Evolutionary conservation across 2,329 filamentous ascomycete genomes (phyloP).

Genomic region (Penicillium corylophilum): DNA sequence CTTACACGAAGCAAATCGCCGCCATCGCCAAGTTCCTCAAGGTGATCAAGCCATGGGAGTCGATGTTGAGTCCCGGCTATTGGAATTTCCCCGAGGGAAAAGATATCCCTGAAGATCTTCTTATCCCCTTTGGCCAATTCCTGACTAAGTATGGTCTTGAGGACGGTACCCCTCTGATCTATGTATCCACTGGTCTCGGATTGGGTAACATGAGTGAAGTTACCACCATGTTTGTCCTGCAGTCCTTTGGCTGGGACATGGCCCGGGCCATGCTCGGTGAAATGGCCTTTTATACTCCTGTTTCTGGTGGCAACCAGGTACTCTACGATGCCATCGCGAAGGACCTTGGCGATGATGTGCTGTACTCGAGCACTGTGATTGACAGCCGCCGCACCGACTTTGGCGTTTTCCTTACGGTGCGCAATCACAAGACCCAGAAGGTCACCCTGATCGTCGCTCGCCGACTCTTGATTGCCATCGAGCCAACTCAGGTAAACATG

Average conservation of each 20-base stretch:
- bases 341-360: conserved; percentile 40
- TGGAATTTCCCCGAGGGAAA: conserved; percentile 15
- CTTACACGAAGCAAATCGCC: conserved; percentile 6
- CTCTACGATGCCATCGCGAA: conserved; percentile 43
- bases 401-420: conserved; percentile 34
- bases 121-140: conserved; percentile 24
- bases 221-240: conserved; percentile 14
- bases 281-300: conserved; percentile 30
- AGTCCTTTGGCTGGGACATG: conserved; percentile 16
- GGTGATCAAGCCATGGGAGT: conserved; percentile 19
- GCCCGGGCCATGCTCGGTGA: conserved; percentile 33
- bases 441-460: conserved; percentile 33
- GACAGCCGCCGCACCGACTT: conserved; percentile 16
- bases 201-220: conserved; percentile 13
- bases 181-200: conserved; percentile 15
- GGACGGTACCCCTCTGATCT: conserved; percentile 15
- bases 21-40: conserved; percentile 20
- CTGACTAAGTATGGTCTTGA: conserved; percentile 22
- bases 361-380: conserved; percentile 40
- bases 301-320: conserved; percentile 37
- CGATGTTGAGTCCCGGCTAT: conserved; percentile 16
- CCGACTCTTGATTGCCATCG: conserved; percentile 40
- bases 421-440: conserved; percentile 25
- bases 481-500: conserved; percentile 38
- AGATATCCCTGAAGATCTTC: conserved; percentile 22